A percentile compares a stretch with the other conserved stretches of the same genome.
Evolutionary conservation across 2,329 filamentous ascomycete genomes (phyloP).

Genomic region (Cercospora citrullina): DNA sequence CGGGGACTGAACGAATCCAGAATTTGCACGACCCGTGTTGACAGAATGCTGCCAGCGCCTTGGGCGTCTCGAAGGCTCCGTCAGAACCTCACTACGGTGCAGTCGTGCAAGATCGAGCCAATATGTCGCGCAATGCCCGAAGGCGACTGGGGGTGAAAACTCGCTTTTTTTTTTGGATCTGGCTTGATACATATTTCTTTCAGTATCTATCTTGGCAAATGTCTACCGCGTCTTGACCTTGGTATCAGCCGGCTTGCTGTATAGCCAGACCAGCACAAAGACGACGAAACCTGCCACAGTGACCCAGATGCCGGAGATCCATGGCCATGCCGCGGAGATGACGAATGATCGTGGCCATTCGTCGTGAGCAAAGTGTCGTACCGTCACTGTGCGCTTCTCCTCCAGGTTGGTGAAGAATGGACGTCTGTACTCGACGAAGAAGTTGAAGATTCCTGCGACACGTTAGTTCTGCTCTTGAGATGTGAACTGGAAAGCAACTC

Average conservation of each 20-base stretch:
- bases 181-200: neutral
- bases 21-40: neutral
- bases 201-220: neutral
- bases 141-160: neutral
- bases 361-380: constrained; percentile 94
- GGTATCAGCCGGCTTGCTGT: constrained; percentile 58
- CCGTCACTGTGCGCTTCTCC: constrained; percentile 92
- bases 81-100: no score
- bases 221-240: constrained; percentile 34
- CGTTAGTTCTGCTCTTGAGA: neutral
- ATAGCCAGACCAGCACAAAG: constrained; percentile 89
- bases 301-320: constrained; percentile 83
- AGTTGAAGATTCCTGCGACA: constrained; percentile 75
- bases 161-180: neutral
- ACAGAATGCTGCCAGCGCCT: no score
- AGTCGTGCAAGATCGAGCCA: neutral
- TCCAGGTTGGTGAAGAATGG: constrained; percentile 87
- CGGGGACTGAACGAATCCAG: neutral
- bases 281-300: constrained; percentile 81
- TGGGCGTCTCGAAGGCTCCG: no score
- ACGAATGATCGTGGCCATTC: constrained; percentile 90
- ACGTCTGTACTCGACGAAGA: constrained; percentile 94
- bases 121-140: neutral
- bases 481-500: neutral
- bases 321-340: constrained; percentile 91